Base-by-base conservation (phyloP, 2,329 filamentous ascomycete species). In the Macrophomina phaseolina region DNA sequence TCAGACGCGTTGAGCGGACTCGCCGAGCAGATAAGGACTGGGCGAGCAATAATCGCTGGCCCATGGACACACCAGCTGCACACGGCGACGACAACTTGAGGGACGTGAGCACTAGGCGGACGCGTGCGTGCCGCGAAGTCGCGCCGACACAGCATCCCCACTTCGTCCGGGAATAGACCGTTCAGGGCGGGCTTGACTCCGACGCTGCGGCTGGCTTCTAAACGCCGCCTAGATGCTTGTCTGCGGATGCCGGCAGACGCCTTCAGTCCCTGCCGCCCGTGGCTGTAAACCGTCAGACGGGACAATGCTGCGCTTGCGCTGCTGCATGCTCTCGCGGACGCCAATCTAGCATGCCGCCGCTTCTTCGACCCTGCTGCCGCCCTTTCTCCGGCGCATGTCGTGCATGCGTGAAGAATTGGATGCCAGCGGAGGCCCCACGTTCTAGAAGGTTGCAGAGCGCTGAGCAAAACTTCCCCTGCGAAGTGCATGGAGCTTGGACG, bases 61-160 rank as follows among this genome's bases (percentile, higher is more conserved):
- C 2, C 42, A 61, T 28, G 42, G 56, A 11, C 40, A 32, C 56
- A 61, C 58, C 45, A 49, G 42, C 30, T 23, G 28, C 12, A 34
- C 56, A 38, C 40, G 56, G 36, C 23, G 56, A 48, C 40, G 56
- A 42, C 55, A 14, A 46, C 56, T 34, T 46, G 56, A 48, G 56
- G 56, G 42, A 61, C 58, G 42, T 62, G 58, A 48, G 42, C 56
- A 42, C 30, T 42, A 61, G 56, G 56, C 42, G 42, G 30, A 49
- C 45, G 58, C 42, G 42, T 61, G 30, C 36, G 58, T 40, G 34
- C 53, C 48, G 42, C 45, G 58, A 62, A 62, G 58, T 62, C 58
- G 45, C 58, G 45, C 58, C 58, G 45, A 62, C 45, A n/a, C 42
- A 14, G 56, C 56, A 23, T 14, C 40, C 38, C 56, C 40, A 61